These are phyloP conservation scores for Acanthamoeba lenticulata DNA, from an alignment of 208 protist genomes.

Conservation along the genomic window DNA sequence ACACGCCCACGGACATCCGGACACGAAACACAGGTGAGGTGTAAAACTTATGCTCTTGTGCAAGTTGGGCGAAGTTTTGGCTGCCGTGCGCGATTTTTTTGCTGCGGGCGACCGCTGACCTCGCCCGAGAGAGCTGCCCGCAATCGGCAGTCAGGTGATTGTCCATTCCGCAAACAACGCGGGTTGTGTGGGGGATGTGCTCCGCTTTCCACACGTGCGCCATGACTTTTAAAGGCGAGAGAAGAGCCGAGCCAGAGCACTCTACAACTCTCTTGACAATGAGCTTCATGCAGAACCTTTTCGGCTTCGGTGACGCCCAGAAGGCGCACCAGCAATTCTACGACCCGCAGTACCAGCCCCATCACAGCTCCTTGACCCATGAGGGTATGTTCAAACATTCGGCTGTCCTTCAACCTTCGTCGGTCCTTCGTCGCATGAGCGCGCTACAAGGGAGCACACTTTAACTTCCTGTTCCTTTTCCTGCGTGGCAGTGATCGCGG, in stretches of 20 bases:
- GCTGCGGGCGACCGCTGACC: background rate
- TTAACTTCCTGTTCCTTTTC: background rate
- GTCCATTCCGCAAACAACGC: background rate
- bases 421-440: no score
- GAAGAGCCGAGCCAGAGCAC: background rate
- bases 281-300: conserved; percentile 22
- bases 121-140: background rate
- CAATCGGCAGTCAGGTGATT: background rate
- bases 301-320: background rate
- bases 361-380: conserved; percentile 29
- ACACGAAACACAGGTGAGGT: no score
- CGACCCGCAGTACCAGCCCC: background rate
- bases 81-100: background rate
- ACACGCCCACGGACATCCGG: no score
- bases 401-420: no score
- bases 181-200: background rate
- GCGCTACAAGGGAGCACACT: no score
- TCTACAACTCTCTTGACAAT: background rate
- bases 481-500: background rate
- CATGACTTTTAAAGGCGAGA: background rate
- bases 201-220: no score
- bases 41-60: no score
- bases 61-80: background rate
- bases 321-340: background rate
- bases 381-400: background rate